A percentile compares a stretch with the other conserved stretches of the same genome.
phyloP scores from a whole-genome alignment of 768 basidiomycete species.

The Flagelloscypha sp. region DNA sequence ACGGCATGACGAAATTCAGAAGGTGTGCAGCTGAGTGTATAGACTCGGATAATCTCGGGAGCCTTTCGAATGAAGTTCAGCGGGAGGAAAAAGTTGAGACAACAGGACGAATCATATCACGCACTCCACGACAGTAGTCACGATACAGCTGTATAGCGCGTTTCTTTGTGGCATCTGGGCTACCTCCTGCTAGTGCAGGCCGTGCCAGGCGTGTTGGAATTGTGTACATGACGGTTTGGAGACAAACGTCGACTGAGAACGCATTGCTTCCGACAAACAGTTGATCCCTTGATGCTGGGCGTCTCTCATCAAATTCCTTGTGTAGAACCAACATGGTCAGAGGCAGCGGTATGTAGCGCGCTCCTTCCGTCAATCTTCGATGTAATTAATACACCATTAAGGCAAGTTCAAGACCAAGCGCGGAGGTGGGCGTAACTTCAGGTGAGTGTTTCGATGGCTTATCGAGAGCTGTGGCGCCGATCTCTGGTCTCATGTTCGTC shows the following conservation, averaged over 20 bases:
- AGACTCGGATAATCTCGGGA: conserved; percentile 81
- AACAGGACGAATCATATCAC: conserved; percentile 23
- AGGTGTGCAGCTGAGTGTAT: conserved; percentile 75
- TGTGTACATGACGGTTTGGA: conserved; percentile 28
- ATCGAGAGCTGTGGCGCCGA: conserved; percentile 4
- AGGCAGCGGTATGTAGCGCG: conserved; percentile 17
- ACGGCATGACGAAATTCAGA: conserved; percentile 73
- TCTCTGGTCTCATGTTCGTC: conserved; percentile 2
- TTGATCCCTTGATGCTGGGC: neutral
- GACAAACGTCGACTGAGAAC: neutral
- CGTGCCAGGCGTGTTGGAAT: conserved; percentile 87
- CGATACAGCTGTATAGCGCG: conserved; percentile 77
- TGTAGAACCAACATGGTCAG: conserved; percentile 19
- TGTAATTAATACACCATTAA: conserved; percentile 13
- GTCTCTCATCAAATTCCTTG: neutral
- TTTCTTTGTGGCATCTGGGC: conserved; percentile 50
- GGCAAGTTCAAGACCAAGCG: conserved; percentile 84
- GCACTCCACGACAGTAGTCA: conserved; percentile 87
- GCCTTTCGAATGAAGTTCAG: conserved; percentile 41
- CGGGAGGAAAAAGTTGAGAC: conserved; percentile 3
- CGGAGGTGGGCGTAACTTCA: conserved; percentile 83
- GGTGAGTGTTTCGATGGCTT: conserved; percentile 31
- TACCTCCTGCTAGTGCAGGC: conserved; percentile 49
- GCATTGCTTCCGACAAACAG: neutral
- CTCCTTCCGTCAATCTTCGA: neutral